phyloP scores from a whole-genome alignment of 352 stramenopile genomes.

The Pythium aphanidermatum region DNA sequence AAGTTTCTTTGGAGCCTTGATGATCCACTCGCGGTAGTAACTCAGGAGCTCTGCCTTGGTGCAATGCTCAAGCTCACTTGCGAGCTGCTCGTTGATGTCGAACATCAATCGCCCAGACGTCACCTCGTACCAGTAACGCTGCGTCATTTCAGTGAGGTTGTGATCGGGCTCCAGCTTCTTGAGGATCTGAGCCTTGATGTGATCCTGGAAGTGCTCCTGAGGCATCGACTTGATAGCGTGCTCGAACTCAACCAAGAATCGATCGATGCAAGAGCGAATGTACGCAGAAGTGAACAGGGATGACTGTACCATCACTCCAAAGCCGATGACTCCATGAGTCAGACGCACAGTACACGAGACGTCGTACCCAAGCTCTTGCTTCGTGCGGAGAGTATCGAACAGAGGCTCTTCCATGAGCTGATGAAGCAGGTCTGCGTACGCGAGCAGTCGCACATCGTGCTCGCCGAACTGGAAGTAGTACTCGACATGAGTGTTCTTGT shows the following conservation, averaged over 20 bases:
- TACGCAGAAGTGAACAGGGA: constrained; percentile 61
- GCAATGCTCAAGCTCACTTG: constrained; percentile 57
- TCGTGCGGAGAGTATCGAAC: constrained; percentile 84
- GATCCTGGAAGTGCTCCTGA: constrained; percentile 67
- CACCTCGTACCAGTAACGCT: constrained; percentile 81
- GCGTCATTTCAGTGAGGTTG: constrained; percentile 68
- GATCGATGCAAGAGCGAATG: constrained; percentile 59
- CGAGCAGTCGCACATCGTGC: constrained; percentile 47
- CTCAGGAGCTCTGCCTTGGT: constrained; percentile 61
- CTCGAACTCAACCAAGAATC: constrained; percentile 76
- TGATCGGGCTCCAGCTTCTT: constrained; percentile 79
- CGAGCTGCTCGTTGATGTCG: constrained; percentile 63
- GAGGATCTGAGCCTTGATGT: constrained; percentile 72
- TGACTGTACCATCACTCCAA: constrained; percentile 80
- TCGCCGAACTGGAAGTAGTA: constrained; percentile 85
- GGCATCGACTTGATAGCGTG: constrained; percentile 65
- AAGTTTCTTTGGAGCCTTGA: constrained; percentile 60
- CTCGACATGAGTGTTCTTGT: constrained; percentile 83
- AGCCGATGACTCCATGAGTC: constrained; percentile 78
- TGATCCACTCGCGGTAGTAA: constrained; percentile 57
- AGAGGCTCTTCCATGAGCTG: constrained; percentile 88
- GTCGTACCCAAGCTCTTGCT: constrained; percentile 86
- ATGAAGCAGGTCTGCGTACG: constrained; percentile 79
- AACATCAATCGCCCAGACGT: constrained; percentile 63
- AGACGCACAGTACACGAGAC: constrained; percentile 83